Base-by-base conservation (phyloP, 2,329 filamentous ascomycete species). In the Curvularia verruculosa region DNA sequence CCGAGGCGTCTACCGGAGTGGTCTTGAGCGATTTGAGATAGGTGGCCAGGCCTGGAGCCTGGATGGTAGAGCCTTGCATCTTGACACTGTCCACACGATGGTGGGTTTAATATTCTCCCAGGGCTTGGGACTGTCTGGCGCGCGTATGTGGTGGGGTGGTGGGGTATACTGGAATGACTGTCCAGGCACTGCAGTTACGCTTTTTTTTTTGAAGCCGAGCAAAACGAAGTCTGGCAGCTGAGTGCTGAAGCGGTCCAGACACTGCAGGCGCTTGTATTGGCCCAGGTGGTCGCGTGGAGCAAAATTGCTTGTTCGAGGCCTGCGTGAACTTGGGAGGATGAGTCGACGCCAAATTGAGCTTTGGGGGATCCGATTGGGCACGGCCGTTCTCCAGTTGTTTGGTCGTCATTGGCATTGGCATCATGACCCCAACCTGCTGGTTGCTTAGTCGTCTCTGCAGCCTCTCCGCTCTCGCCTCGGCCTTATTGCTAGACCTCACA, bases 1-100 rank as follows among this genome's bases (percentile, higher is more conserved):
- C 89, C 8, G 91, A 93, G 40, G 89, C 86, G 66, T 96, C 92
- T 52, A 95, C 84, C 28, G 88, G 83, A 52, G 87, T 88, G 34
- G 85, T 84, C 74, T 91, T 94, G 61, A 61, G 59, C 12, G 89
- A 89, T 72, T 89, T 91, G 63, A 96, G 84, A 69, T 92, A 95
- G 47, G 88, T 89, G 45, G 88, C 85, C 62, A 97, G 81, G 66
- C 88, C 89, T 41, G 92, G 91, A 76, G 90, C 87, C 67, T 84
- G 66, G 23, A 67, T 64, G 1, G 64, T 66, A 18, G 69, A 64
- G 55, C 66, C 66, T 58, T 70, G 70, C 2, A 70, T 65, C 68
- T 71, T 73, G 34, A 24, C 18, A 6, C 8, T 36, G 19, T 21
- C 15, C 28, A 39, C n/a, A 23, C 41, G 24, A 9, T n/a, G 5